phyloP scores from a whole-genome alignment of 768 basidiomycete species.

The Leccinum subtestaceum region DNA sequence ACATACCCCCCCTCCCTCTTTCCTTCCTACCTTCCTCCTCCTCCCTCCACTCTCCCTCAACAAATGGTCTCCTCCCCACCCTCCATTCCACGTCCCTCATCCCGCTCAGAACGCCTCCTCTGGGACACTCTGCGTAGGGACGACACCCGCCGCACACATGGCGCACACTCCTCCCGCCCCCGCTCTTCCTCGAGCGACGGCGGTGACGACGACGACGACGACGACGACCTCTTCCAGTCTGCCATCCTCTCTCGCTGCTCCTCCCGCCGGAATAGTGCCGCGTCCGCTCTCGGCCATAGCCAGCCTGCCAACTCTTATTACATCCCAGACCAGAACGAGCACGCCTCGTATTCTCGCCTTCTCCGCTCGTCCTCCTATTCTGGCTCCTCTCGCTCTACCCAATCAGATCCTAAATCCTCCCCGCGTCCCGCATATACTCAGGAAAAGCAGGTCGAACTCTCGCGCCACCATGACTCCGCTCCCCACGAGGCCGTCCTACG shows the following conservation, averaged over 20 bases:
- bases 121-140: constrained; percentile 55
- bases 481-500: constrained; percentile 56
- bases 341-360: constrained; percentile 23
- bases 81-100: constrained; percentile 37
- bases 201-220: constrained; percentile 25
- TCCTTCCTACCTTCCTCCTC: neutral
- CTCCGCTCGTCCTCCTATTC: constrained; percentile 28
- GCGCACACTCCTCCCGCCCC: constrained; percentile 21
- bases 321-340: constrained; percentile 34
- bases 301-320: constrained; percentile 21
- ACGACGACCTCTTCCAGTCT: constrained; percentile 27
- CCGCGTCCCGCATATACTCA: constrained; percentile 8
- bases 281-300: constrained; percentile 13
- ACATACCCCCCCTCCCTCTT: constrained; percentile 12
- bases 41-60: constrained; percentile 12
- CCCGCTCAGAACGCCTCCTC: constrained; percentile 54
- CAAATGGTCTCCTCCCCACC: constrained; percentile 11
- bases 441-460: constrained; percentile 23
- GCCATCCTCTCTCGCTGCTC: constrained; percentile 26
- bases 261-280: constrained; percentile 21
- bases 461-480: constrained; percentile 30
- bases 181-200: constrained; percentile 25
- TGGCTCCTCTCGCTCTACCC: constrained; percentile 26
- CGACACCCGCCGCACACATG: constrained; percentile 36
- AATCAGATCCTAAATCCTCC: constrained; percentile 19